phyloP scores from a whole-genome alignment of 805 yeast genomes.

The Cyberlindnera euphorbiae region DNA sequence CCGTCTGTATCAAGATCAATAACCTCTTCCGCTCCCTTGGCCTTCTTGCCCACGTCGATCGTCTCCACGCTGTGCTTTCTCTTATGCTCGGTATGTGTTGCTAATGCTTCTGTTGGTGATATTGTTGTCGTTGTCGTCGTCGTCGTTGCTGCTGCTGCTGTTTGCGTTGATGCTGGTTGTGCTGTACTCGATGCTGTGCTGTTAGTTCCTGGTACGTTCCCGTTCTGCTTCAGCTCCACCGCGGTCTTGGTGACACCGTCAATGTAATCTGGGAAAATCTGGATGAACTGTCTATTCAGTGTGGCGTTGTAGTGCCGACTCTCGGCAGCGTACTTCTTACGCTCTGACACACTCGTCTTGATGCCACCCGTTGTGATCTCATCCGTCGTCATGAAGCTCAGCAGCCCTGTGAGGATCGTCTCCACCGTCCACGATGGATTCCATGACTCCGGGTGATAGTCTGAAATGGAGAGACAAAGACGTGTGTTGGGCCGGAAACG shows the following conservation, averaged over 20 bases:
- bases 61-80: conserved; percentile 4
- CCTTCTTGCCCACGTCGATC: conserved; percentile 2
- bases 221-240: too few relatives aligned
- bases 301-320: conserved; percentile 35
- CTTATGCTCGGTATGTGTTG: conserved; percentile 1
- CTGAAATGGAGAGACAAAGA: conserved; percentile 83
- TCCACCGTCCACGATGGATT: conserved; percentile 93
- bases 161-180: too few relatives aligned
- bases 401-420: conserved; percentile 77
- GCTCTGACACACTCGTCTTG: conserved; percentile 50
- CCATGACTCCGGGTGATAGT: conserved; percentile 92
- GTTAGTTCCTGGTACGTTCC: too few relatives aligned
- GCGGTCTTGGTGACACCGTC: conserved; percentile 5
- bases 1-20: conserved; percentile 4
- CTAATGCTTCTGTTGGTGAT: background rate
- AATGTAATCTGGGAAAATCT: conserved; percentile 48
- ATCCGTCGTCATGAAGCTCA: conserved; percentile 85
- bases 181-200: too few relatives aligned
- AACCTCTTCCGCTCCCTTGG: conserved; percentile 2
- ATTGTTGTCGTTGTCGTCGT: background rate
- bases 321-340: conserved; percentile 47
- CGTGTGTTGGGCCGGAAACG: conserved; percentile 72
- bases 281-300: conserved; percentile 38
- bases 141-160: too few relatives aligned
- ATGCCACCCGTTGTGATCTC: conserved; percentile 84